Percentiles rank a stretch among this genome's conserved stretches.
Evolutionary conservation across 208 protist species (phyloP).

Genomic region (Leishmania aethiopica): DNA sequence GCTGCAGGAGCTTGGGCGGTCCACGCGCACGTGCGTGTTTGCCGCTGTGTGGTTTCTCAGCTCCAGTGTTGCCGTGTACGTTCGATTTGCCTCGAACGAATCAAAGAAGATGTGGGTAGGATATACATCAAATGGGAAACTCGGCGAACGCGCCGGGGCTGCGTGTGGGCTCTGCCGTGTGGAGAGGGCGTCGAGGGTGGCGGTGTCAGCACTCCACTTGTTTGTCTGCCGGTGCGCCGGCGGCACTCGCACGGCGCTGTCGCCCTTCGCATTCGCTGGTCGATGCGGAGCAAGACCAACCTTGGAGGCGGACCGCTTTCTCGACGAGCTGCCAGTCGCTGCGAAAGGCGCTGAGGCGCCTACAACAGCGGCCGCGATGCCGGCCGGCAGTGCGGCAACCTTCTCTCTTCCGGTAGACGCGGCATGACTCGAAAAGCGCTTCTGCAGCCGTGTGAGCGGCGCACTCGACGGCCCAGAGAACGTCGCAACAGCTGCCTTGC

Average conservation of each 20-base stretch:
- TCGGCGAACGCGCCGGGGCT: neutral
- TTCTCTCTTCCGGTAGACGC: neutral
- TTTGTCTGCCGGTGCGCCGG: neutral
- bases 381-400: neutral
- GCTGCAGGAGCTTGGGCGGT: constrained; percentile 56
- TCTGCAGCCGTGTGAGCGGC: neutral
- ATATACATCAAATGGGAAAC: constrained; percentile 77
- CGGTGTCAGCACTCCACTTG: neutral
- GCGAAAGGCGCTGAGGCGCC: neutral
- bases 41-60: constrained; percentile 87
- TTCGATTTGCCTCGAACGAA: constrained; percentile 68
- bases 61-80: constrained; percentile 68
- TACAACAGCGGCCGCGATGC: neutral
- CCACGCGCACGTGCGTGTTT: constrained; percentile 85
- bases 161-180: neutral
- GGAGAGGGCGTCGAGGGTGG: neutral
- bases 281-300: neutral
- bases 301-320: neutral
- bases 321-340: constrained; percentile 1
- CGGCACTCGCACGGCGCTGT: neutral
- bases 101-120: constrained; percentile 86
- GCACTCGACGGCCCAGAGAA: neutral
- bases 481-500: neutral
- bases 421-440: neutral
- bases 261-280: neutral